Evolutionary conservation across 2,329 filamentous ascomycete species (phyloP).

Genomic region (Fusarium albidum): DNA sequence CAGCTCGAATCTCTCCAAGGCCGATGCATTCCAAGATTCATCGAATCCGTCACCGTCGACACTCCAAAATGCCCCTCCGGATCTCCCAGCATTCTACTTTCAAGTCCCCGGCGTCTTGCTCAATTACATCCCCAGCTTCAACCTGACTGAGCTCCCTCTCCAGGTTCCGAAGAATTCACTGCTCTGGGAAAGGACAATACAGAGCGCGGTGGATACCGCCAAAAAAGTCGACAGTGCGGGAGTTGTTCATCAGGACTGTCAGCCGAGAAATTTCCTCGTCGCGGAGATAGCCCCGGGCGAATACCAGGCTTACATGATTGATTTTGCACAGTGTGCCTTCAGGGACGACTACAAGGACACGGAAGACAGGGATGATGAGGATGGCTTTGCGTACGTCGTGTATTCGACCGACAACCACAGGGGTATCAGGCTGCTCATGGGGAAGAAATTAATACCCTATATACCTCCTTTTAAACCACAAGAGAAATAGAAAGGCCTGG

Average conservation of each 20-base stretch:
- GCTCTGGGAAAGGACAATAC: not conserved
- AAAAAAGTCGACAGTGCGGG: constrained; percentile 11
- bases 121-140: constrained; percentile 15
- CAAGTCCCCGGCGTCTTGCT: constrained; percentile 4
- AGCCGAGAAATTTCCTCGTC: constrained; percentile 13
- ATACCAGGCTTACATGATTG: constrained; percentile 15
- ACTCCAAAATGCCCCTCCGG: constrained; percentile 1
- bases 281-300: not conserved
- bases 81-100: not conserved
- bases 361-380: constrained; percentile 7
- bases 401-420: not conserved
- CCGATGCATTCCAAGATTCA: constrained; percentile 11
- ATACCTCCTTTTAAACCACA: too few relatives aligned
- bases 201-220: not conserved
- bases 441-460: too few relatives aligned
- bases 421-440: not conserved
- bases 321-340: constrained; percentile 20
- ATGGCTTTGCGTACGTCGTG: constrained; percentile 6
- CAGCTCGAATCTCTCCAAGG: constrained; percentile 13
- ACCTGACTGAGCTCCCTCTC: constrained; percentile 6
- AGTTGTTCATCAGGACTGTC: constrained; percentile 16
- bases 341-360: constrained; percentile 18
- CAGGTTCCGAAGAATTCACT: not conserved
- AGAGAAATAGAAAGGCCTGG: too few relatives aligned
- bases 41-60: constrained; percentile 7